Conservation (phyloP, 1,139 yeast genomes). For the Debaryomyces fabryi region DNA sequence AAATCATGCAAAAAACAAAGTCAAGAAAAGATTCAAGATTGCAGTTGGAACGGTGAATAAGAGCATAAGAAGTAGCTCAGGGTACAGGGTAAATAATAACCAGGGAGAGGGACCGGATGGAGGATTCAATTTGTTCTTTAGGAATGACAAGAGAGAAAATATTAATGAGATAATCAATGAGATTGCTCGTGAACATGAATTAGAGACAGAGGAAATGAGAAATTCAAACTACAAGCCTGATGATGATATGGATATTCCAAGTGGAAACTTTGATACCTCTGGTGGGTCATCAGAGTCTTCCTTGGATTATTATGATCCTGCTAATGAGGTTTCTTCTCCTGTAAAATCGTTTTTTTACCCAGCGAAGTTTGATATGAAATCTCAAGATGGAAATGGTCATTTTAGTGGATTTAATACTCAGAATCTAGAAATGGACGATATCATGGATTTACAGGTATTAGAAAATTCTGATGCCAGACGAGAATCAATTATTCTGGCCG, state of each 20-base stretch:
- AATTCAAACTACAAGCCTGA: neutral
- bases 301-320: neutral
- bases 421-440: neutral
- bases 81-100: slow-evolving; percentile 3
- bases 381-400: neutral
- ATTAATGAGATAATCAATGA: slow-evolving; percentile 3
- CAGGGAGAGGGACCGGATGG: slow-evolving; percentile 5
- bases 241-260: neutral
- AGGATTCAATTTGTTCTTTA: slow-evolving; percentile 13
- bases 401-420: neutral
- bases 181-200: neutral
- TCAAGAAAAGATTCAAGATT: slow-evolving; percentile 17
- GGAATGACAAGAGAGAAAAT: slow-evolving; percentile 3
- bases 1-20: slow-evolving; percentile 17
- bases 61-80: slow-evolving; percentile 16
- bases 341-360: slow-evolving; percentile 5
- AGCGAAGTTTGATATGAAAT: neutral
- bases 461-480: neutral
- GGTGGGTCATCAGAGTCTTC: neutral
- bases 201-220: neutral
- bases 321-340: slow-evolving; percentile 5
- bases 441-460: neutral
- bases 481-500: neutral
- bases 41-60: slow-evolving; percentile 17
- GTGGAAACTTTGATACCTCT: neutral